These are phyloP conservation scores for Coemansia sp. DNA, from an alignment of 192 early-diverging fungal genomes.

Conservation along the genomic window DNA sequence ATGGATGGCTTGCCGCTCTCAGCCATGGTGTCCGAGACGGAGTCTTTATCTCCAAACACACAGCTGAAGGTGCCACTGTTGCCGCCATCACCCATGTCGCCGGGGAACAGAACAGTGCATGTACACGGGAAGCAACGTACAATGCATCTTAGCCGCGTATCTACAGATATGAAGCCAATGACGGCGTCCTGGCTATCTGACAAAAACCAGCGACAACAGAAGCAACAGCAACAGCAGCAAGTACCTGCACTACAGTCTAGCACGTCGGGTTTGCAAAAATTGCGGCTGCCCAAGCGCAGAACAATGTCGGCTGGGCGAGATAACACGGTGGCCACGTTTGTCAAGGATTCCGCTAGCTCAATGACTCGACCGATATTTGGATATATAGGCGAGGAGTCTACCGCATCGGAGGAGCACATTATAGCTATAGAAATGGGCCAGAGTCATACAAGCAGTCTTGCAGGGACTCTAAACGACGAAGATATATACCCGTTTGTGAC, in stretches of 20 bases:
- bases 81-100: slow-evolving; percentile 38
- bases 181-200: slow-evolving; percentile 19
- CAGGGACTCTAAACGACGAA: background rate
- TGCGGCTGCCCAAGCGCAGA: slow-evolving; percentile 50
- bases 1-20: slow-evolving; percentile 3
- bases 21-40: slow-evolving; percentile 6
- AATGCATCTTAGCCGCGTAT: slow-evolving; percentile 30
- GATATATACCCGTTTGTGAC: slow-evolving; percentile 1
- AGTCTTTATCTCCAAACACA: slow-evolving; percentile 2
- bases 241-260: slow-evolving; percentile 18
- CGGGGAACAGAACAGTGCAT: slow-evolving; percentile 1
- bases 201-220: slow-evolving; percentile 15
- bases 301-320: slow-evolving; percentile 34
- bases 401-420: background rate
- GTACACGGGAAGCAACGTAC: slow-evolving; percentile 15
- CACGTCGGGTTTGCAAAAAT: slow-evolving; percentile 25
- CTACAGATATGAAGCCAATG: slow-evolving; percentile 10
- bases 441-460: background rate
- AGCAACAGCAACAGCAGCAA: slow-evolving; percentile 29
- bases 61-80: slow-evolving; percentile 23
- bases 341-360: slow-evolving; percentile 16
- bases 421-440: background rate
- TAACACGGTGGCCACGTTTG: slow-evolving; percentile 26
- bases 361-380: slow-evolving; percentile 21
- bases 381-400: slow-evolving; percentile 1